A percentile compares a stretch with the other conserved stretches of the same genome.
Conservation (phyloP, 495 filamentous ascomycete species). For the Tetracladium marchalianum region DNA sequence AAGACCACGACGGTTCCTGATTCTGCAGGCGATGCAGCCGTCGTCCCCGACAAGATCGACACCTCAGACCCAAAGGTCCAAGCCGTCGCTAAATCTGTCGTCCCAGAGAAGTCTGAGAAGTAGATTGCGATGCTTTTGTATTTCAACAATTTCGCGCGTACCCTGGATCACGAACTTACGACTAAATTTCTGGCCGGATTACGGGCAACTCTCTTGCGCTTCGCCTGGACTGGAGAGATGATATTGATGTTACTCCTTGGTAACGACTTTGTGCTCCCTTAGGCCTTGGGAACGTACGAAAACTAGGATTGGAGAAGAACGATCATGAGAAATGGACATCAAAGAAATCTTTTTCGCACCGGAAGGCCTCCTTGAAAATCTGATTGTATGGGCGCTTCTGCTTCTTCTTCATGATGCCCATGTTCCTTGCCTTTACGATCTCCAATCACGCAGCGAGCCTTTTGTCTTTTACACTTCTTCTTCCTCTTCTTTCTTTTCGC, state of each 20-base stretch:
- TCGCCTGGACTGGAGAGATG: no score
- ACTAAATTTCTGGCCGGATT: no score
- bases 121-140: no score
- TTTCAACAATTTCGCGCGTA: no score
- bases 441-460: conserved; percentile 20
- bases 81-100: conserved; percentile 5
- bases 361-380: neutral
- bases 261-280: no score
- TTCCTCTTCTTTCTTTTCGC: conserved; percentile 15
- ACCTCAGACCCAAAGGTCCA: conserved; percentile 4
- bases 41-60: conserved; percentile 7
- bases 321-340: no score
- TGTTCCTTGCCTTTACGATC: conserved; percentile 14
- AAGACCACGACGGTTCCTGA: conserved; percentile 19
- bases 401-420: conserved; percentile 6
- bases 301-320: no score
- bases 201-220: no score
- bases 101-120: conserved; percentile 2
- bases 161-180: no score
- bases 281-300: no score
- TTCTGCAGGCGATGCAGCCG: neutral
- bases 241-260: no score
- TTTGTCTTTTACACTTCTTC: neutral
- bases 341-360: no score
- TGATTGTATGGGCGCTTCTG: conserved; percentile 8